phyloP scores from a whole-genome alignment of 176 grass and related monocot genomes.

The Oropetium thomaeum region DNA sequence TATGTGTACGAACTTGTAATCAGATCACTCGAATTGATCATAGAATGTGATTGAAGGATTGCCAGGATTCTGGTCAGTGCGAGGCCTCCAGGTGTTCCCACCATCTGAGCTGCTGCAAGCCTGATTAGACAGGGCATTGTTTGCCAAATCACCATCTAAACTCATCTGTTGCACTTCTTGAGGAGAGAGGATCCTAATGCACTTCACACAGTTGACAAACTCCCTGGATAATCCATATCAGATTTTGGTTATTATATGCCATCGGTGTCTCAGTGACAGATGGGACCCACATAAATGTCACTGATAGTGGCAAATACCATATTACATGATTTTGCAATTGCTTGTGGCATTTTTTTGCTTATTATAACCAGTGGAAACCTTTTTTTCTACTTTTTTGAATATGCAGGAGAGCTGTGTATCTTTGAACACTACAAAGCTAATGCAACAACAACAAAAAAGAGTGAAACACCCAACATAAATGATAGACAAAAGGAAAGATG shows the following conservation, averaged over 20 bases:
- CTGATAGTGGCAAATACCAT: too few relatives aligned
- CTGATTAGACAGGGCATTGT: slow-evolving; percentile 68
- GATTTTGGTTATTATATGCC: slow-evolving; percentile 13
- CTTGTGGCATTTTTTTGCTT: too few relatives aligned
- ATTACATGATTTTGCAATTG: too few relatives aligned
- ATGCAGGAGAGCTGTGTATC: too few relatives aligned
- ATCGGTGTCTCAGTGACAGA: too few relatives aligned
- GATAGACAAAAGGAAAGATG: too few relatives aligned
- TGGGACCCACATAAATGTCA: too few relatives aligned
- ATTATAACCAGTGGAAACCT: too few relatives aligned
- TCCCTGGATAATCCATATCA: slow-evolving; percentile 60
- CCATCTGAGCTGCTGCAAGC: slow-evolving; percentile 91
- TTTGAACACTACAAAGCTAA: too few relatives aligned
- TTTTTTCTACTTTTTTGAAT: too few relatives aligned
- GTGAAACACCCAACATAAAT: too few relatives aligned
- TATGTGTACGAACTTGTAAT: slow-evolving; percentile 16
- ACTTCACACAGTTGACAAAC: slow-evolving; percentile 87
- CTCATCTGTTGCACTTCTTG: slow-evolving; percentile 98
- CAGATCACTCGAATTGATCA: slow-evolving; percentile 69
- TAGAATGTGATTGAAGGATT: slow-evolving; percentile 69
- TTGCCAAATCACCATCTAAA: slow-evolving; percentile 83
- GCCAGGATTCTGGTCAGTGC: slow-evolving; percentile 59
- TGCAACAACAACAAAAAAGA: too few relatives aligned
- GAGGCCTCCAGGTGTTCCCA: slow-evolving; percentile 72
- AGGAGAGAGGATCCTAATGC: slow-evolving; percentile 91